Conservation (phyloP, 345 rosid species). For the Reutealis trisperma region DNA sequence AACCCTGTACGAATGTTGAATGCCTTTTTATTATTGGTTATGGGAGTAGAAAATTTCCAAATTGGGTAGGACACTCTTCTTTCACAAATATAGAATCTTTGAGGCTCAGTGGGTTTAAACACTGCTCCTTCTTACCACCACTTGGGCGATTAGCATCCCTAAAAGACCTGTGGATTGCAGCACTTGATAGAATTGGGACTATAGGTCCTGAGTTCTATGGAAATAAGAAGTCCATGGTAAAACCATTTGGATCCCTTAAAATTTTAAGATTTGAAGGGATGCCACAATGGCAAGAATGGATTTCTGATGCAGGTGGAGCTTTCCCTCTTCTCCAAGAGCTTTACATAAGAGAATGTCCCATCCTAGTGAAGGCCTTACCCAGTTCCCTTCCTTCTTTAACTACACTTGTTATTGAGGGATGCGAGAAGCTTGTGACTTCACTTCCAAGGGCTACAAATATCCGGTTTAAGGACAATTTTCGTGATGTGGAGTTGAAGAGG, state of each 20-base stretch:
- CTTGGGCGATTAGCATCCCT: neutral
- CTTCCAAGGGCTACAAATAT: too few relatives aligned
- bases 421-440: too few relatives aligned
- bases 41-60: neutral
- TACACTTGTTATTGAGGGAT: too few relatives aligned
- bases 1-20: neutral
- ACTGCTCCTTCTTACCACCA: neutral
- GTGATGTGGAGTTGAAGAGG: too few relatives aligned
- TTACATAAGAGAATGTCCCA: conserved; percentile 9
- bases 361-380: neutral
- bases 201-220: conserved; percentile 15
- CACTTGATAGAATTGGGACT: neutral
- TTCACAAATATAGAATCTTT: neutral
- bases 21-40: neutral
- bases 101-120: neutral
- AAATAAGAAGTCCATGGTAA: neutral
- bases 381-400: too few relatives aligned
- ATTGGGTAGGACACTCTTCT: neutral
- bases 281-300: conserved; percentile 38
- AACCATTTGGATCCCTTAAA: conserved; percentile 37
- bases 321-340: conserved; percentile 26
- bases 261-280: conserved; percentile 28
- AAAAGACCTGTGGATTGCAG: neutral
- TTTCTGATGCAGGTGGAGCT: conserved; percentile 1
- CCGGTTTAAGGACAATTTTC: too few relatives aligned